Base-by-base conservation (phyloP, 345 rosid species). In the Gossypium longicalyx region DNA sequence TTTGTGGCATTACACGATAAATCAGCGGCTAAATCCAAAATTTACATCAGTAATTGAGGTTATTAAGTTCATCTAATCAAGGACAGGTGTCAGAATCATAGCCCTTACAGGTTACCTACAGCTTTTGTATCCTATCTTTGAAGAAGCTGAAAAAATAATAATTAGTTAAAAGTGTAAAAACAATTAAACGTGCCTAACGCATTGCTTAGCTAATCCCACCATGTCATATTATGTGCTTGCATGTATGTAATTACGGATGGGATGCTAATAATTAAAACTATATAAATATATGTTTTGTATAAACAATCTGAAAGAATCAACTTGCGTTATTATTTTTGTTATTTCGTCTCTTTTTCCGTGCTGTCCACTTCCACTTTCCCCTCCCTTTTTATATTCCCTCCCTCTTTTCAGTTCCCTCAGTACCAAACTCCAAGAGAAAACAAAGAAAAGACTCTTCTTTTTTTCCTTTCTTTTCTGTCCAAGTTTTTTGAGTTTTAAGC, bases 231-330 rank as follows among this genome's bases (percentile, higher is more conserved):
- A 51, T 72, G 51, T 2, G 34, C 47, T 29, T 44, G 38, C 45
- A 53, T n/a, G 34, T 68, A 7, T 65, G 16, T 19, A 19, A 56
- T 56, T 56, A 56, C n/a, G 2, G 53, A 62, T 23, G 59, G 13
- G 41, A 34, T 34, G 41, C 41, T 34, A 34, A 34, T 34, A 34
- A 34, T 34, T 34, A 34, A 34, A 6, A 34, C 7, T 34, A 5
- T 34, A 34, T 34, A 34, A 34, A 5, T 34, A 34, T 34, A 34
- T 20, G 7, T 49, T 67, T 44, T 44, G 2, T 12, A 59, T 70
- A 56, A 59, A 75, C 34, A 58, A 47, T 75, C 23, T 44, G 0
- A 20, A 76, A 57, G 83, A 73, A 73, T 78, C 77, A 59, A 10
- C 29, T 38, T 16, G 54, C 75, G 15, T 49, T 74, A 12, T 49